Base-by-base conservation (phyloP, 2,329 filamentous ascomycete genomes). In the Beauveria asiatica region DNA sequence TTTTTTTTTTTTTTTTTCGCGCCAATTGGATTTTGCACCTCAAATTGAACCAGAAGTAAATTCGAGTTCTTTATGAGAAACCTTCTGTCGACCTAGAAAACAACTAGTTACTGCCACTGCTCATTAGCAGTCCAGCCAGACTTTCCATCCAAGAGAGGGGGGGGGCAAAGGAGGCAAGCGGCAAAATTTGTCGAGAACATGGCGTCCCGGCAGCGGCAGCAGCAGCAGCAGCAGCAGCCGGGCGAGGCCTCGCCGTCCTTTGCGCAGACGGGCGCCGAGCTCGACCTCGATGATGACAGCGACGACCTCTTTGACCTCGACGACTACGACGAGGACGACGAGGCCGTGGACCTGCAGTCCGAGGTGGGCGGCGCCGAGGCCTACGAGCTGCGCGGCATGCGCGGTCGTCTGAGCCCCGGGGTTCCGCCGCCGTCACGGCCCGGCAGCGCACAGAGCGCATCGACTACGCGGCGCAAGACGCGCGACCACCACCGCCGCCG, bases 231-330 rank as follows among this genome's bases (percentile, higher is more conserved):
- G 49, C 64, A 64, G 49, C 65, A 9, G 27, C 30, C 62, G 56
- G 57, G 57, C 63, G 66, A 69, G 61, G 65, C 66, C 21, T 69
- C 70, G 55, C 70, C 72, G 21, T 71, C 71, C n/a, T 76, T 75
- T 64, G 73, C 74, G 55, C 74, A 74, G 66, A 75, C 73, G 39
- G 71, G 72, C 48, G 68, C 70, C 50, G 73, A 75, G 52, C 70
- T 74, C 63, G 66, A 62, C 54, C 70, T 74, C 55, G 72, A 75
- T 60, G 69, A 70, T 64, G 69, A 67, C 65, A 69, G 73, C 64
- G 69, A 71, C 19, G 69, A 64, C 61, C 56, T 62, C 49, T 61
- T 61, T 41, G 46, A 51, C 53, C 53, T 59, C 25, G 57, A 59
- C 25, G 65, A 64, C 37, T 65, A 63, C 39, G 65, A 67, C 23